Percentiles rank a stretch among this genome's conserved stretches.
Conservation (phyloP, 148 eudicot genomes). For the Nepenthes mirabilis region DNA sequence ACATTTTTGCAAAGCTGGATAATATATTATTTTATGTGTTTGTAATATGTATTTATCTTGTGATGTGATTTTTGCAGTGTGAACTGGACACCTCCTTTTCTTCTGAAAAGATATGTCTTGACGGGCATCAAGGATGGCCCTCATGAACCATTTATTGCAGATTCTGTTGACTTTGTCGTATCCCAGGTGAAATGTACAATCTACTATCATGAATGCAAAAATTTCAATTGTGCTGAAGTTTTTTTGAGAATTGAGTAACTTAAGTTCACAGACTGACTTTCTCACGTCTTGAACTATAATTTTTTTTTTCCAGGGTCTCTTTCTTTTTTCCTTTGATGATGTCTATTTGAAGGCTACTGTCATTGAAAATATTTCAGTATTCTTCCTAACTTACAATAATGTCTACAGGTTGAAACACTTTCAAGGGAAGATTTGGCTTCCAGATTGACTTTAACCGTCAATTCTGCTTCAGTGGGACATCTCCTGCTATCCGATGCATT, state of each 20-base stretch:
- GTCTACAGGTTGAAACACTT: slow-evolving; percentile 69
- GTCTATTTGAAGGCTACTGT: neutral
- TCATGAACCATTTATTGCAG: slow-evolving; percentile 97
- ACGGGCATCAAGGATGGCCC: slow-evolving; percentile 89
- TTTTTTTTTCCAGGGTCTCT: no score
- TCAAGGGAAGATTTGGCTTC: slow-evolving; percentile 83
- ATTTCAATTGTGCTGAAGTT: neutral
- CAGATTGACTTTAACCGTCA: slow-evolving; percentile 65
- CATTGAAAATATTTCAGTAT: neutral
- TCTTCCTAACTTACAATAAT: neutral
- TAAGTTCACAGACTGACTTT: no score
- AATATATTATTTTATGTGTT: neutral
- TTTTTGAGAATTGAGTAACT: no score
- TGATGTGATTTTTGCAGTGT: slow-evolving; percentile 53
- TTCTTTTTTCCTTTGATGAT: no score
- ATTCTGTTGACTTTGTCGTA: slow-evolving; percentile 95
- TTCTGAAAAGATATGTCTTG: slow-evolving; percentile 82
- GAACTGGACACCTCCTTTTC: slow-evolving; percentile 90
- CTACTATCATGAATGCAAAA: neutral
- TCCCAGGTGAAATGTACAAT: slow-evolving; percentile 56
- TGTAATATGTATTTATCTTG: neutral
- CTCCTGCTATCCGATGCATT: slow-evolving; percentile 63
- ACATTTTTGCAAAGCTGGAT: neutral
- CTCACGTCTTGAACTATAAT: no score
- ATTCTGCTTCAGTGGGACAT: slow-evolving; percentile 63